phyloP scores from a whole-genome alignment of 768 basidiomycete genomes.

The Termitomyces sp. region DNA sequence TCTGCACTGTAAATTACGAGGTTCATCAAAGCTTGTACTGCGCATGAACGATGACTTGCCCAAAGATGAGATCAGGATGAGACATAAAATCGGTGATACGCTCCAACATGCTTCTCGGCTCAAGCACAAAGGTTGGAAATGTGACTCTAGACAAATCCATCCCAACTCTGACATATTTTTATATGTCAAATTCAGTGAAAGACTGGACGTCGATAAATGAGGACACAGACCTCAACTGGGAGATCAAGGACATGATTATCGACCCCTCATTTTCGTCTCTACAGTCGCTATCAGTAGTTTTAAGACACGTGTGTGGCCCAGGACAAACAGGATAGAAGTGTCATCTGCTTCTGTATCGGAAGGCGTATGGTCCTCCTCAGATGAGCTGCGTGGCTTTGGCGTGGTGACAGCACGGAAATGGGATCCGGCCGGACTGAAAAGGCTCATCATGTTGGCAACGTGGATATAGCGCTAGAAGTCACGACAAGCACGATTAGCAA shows the following conservation, averaged over 20 bases:
- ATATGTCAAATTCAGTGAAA: not conserved
- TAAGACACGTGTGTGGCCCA: slow-evolving; percentile 21
- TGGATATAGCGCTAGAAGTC: not conserved
- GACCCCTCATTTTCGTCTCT: slow-evolving; percentile 95
- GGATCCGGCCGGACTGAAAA: slow-evolving; percentile 67
- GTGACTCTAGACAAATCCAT: slow-evolving; percentile 97
- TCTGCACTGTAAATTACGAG: slow-evolving; percentile 54
- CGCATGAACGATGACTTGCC: slow-evolving; percentile 44
- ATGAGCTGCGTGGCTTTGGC: slow-evolving; percentile 60
- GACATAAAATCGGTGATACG: slow-evolving; percentile 99
- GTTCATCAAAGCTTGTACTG: not conserved
- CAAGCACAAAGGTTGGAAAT: slow-evolving; percentile 92
- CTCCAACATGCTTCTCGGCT: slow-evolving; percentile 96
- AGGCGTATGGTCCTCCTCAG: slow-evolving; percentile 63
- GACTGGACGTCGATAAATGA: not conserved
- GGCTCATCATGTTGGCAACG: slow-evolving; percentile 60
- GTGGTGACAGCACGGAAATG: slow-evolving; percentile 49
- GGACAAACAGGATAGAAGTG: slow-evolving; percentile 79
- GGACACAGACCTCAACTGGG: slow-evolving; percentile 69
- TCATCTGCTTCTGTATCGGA: slow-evolving; percentile 87
- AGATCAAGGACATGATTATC: slow-evolving; percentile 80
- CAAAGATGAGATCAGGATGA: slow-evolving; percentile 95
- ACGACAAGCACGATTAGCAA: not conserved
- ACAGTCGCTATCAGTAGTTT: slow-evolving; percentile 31
- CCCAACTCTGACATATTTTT: slow-evolving; percentile 58